Evolutionary conservation across 2,329 filamentous ascomycete species (phyloP).

Genomic region (Botrytis byssoidea): DNA sequence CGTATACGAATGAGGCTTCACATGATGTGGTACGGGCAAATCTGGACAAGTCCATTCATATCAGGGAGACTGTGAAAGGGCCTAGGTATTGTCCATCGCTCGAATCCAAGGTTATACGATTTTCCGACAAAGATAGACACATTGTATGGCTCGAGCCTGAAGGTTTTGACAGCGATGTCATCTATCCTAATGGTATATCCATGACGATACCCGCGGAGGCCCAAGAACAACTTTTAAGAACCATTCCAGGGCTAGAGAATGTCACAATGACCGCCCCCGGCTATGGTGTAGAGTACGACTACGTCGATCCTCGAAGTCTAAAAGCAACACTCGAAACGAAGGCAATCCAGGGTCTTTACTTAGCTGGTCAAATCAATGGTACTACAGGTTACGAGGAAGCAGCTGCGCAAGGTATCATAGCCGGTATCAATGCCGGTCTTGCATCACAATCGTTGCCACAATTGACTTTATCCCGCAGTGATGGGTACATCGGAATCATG

Average conservation of each 20-base stretch:
- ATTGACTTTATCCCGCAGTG: slow-evolving; percentile 71
- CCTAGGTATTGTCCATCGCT: slow-evolving; percentile 94
- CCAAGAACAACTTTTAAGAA: slow-evolving; percentile 81
- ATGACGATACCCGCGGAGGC: slow-evolving; percentile 93
- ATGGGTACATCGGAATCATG: slow-evolving; percentile 98
- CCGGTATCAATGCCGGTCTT: slow-evolving; percentile 92
- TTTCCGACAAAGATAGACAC: slow-evolving; percentile 75
- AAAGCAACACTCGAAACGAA: slow-evolving; percentile 93
- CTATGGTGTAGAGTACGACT: slow-evolving; percentile 98
- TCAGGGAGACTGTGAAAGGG: slow-evolving; percentile 90
- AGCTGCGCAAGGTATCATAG: slow-evolving; percentile 86
- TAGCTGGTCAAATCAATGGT: slow-evolving; percentile 96
- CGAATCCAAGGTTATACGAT: slow-evolving; percentile 90
- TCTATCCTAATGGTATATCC: slow-evolving; percentile 95
- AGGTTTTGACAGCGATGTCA: slow-evolving; percentile 82
- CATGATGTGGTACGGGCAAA: slow-evolving; percentile 85
- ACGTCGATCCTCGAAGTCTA: slow-evolving; percentile 88
- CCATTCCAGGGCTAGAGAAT: slow-evolving; percentile 82
- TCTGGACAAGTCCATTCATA: slow-evolving; percentile 94
- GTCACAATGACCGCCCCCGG: slow-evolving; percentile 91
- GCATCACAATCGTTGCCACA: slow-evolving; percentile 63
- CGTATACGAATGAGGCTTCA: slow-evolving; percentile 78
- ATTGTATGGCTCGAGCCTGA: slow-evolving; percentile 98
- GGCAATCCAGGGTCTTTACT: slow-evolving; percentile 79
- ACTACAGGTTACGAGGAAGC: slow-evolving; percentile 98